Conservation (phyloP, 129 eudicot genomes). For the Flaveria bidentis region DNA sequence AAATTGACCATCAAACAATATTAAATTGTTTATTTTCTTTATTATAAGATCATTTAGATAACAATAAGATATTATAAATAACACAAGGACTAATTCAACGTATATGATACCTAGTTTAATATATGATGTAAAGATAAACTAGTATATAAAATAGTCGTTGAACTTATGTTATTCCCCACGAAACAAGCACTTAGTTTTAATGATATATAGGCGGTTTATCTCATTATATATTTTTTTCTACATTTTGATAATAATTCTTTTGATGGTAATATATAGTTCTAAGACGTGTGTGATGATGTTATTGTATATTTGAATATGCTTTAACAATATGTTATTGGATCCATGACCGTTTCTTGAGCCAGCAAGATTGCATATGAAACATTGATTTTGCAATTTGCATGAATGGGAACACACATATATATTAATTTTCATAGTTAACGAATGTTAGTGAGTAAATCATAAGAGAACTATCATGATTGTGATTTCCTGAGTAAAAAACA, state of each 20-base stretch:
- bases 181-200: background rate
- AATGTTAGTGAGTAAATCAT: background rate
- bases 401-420: slow-evolving; percentile 9
- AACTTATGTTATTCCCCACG: background rate
- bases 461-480: background rate
- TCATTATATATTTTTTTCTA: background rate
- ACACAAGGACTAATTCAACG: slow-evolving; percentile 4
- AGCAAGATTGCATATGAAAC: slow-evolving; percentile 13
- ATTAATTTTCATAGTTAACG: background rate
- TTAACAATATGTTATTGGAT: background rate
- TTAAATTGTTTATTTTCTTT: background rate
- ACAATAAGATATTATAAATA: background rate
- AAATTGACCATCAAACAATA: slow-evolving; percentile 20
- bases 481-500: background rate
- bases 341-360: slow-evolving; percentile 17
- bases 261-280: too few relatives aligned
- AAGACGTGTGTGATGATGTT: too few relatives aligned
- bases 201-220: background rate
- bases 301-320: background rate
- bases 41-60: background rate
- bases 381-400: slow-evolving; percentile 24
- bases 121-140: background rate
- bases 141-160: background rate
- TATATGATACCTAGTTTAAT: background rate
- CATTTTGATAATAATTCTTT: background rate